A percentile compares a stretch with the other conserved stretches of the same genome.
These are phyloP conservation scores for Sporothrix humicola DNA, from an alignment of 2,329 filamentous ascomycete genomes.

Conservation along the genomic window DNA sequence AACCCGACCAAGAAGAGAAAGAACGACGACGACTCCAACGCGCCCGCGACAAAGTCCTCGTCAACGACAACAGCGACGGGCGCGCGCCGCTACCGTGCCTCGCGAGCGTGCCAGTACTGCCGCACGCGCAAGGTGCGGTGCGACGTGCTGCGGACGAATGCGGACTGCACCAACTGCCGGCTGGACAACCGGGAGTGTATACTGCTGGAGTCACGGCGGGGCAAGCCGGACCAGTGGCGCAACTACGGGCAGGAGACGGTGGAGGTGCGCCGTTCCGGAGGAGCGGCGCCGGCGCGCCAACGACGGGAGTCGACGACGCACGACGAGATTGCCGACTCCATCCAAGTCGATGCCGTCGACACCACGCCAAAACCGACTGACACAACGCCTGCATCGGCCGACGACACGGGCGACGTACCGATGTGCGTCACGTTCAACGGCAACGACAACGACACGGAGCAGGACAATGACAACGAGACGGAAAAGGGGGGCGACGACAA, in stretches of 20 bases:
- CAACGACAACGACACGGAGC: conserved; percentile 14
- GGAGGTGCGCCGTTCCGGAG: not conserved
- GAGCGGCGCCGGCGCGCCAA: not conserved
- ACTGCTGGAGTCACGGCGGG: conserved; percentile 10
- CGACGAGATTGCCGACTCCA: not conserved
- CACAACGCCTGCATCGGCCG: not conserved
- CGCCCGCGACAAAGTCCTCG: too few relatives aligned
- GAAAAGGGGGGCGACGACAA: not conserved
- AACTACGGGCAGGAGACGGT: conserved; percentile 10
- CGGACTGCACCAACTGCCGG: conserved; percentile 29
- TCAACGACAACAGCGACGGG: not conserved
- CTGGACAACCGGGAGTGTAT: conserved; percentile 26
- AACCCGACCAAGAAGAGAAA: not conserved
- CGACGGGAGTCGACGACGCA: not conserved
- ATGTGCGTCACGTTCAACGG: conserved; percentile 22
- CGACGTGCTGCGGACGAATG: conserved; percentile 15
- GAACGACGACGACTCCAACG: not conserved
- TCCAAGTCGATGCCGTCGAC: not conserved
- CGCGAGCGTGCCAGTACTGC: conserved; percentile 29
- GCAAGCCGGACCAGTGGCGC: conserved; percentile 22
- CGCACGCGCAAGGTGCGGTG: conserved; percentile 27
- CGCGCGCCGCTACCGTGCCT: conserved; percentile 18
- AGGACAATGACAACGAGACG: not conserved
- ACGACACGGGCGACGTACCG: not conserved
- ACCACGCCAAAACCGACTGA: not conserved